These are phyloP conservation scores for Trichophyton schoenleinii DNA, from an alignment of 2,329 filamentous ascomycete genomes.

Conservation along the genomic window DNA sequence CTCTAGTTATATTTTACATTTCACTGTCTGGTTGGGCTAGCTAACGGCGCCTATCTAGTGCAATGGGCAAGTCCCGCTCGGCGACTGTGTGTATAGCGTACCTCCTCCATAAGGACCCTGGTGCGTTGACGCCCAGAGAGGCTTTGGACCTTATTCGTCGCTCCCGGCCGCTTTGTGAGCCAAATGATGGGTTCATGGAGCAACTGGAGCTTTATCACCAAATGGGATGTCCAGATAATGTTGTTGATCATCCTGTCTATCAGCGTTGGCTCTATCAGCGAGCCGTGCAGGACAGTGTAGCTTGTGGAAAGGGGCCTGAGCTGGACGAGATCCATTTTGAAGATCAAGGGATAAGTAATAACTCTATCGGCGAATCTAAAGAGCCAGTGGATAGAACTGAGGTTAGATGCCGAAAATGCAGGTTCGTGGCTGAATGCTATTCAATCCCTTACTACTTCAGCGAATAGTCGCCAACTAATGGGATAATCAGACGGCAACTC, in stretches of 20 bases:
- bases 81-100: conserved; percentile 75
- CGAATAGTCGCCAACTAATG: background rate
- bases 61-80: conserved; percentile 91
- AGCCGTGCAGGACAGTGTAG: conserved; percentile 54
- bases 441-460: background rate
- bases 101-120: conserved; percentile 52
- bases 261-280: conserved; percentile 62
- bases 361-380: conserved; percentile 12
- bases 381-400: conserved; percentile 33
- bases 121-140: conserved; percentile 45
- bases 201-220: conserved; percentile 78
- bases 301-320: conserved; percentile 66
- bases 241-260: conserved; percentile 61
- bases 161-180: conserved; percentile 66
- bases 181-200: conserved; percentile 81
- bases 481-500: conserved; percentile 35
- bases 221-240: conserved; percentile 64
- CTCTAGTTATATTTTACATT: background rate
- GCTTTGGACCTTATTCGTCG: conserved; percentile 59
- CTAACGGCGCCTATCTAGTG: conserved; percentile 47
- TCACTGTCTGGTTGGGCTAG: background rate
- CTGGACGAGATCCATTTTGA: conserved; percentile 64
- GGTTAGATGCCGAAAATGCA: conserved; percentile 83
- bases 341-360: conserved; percentile 31
- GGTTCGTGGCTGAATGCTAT: conserved; percentile 35